phyloP scores from a whole-genome alignment of 495 filamentous ascomycete species.

The Tetracladium setigerum region DNA sequence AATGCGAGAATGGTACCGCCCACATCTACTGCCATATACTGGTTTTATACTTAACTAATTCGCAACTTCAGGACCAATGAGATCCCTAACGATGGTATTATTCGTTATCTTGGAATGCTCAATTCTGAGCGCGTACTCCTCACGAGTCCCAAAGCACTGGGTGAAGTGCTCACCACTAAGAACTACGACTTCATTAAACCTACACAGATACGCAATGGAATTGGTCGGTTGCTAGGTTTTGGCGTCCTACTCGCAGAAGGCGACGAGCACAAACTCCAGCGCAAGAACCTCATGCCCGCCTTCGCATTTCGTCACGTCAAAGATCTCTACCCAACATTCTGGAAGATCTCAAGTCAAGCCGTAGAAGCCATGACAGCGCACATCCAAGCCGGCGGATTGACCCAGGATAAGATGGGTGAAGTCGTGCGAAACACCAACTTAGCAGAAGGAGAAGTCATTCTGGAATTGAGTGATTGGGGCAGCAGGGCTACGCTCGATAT shows the following conservation, averaged over 20 bases:
- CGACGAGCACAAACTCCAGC: slow-evolving; percentile 75
- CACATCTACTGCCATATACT: not conserved
- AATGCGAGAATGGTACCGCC: slow-evolving; percentile 45
- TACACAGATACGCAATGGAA: slow-evolving; percentile 35
- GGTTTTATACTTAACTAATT: slow-evolving; percentile 9
- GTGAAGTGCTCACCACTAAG: slow-evolving; percentile 60
- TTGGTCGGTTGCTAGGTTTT: slow-evolving; percentile 63
- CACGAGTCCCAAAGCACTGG: slow-evolving; percentile 56
- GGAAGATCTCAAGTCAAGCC: slow-evolving; percentile 52
- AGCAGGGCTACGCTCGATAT: slow-evolving; percentile 77
- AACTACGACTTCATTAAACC: slow-evolving; percentile 81
- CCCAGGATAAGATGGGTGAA: not conserved
- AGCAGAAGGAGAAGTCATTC: slow-evolving; percentile 31
- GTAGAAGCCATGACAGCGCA: slow-evolving; percentile 37
- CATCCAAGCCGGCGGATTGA: slow-evolving; percentile 10
- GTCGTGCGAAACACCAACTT: slow-evolving; percentile 28
- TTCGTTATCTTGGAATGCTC: slow-evolving; percentile 62
- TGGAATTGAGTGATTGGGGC: slow-evolving; percentile 66
- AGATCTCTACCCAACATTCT: slow-evolving; percentile 78
- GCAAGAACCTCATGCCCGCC: slow-evolving; percentile 73
- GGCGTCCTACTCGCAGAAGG: slow-evolving; percentile 81
- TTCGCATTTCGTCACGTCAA: slow-evolving; percentile 84
- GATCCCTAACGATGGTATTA: slow-evolving; percentile 82
- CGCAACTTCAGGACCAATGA: slow-evolving; percentile 45
- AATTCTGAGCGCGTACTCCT: slow-evolving; percentile 66